Evolutionary conservation across 1,139 yeast species (phyloP).

Genomic region (Candida pseudoviswanathii): DNA sequence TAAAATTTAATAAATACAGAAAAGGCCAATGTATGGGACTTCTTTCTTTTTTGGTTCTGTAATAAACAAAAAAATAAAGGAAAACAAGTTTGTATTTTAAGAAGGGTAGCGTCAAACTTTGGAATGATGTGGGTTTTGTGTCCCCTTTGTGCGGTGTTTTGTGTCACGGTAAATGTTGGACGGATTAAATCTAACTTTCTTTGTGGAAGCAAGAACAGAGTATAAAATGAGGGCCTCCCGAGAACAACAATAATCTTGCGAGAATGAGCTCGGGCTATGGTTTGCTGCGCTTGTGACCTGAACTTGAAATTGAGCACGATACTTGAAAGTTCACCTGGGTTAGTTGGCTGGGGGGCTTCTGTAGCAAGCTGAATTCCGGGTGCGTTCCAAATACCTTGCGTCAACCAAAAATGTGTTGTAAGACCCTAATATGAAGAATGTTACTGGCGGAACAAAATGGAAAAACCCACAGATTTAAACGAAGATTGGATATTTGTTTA

Average conservation of each 20-base stretch:
- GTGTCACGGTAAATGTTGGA: neutral
- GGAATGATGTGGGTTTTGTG: slow-evolving; percentile 4
- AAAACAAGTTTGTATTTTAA: neutral
- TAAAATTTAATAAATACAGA: neutral
- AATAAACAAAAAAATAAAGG: neutral
- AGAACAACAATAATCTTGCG: neutral
- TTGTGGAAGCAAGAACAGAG: neutral
- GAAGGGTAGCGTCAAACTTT: slow-evolving; percentile 6
- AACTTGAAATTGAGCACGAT: neutral
- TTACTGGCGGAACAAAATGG: neutral
- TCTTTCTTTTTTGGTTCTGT: neutral
- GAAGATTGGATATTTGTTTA: neutral
- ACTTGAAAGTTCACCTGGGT: neutral
- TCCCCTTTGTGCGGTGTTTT: neutral
- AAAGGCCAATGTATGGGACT: neutral
- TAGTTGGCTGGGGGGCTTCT: neutral
- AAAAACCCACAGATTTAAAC: neutral
- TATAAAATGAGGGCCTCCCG: neutral
- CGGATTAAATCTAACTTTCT: neutral
- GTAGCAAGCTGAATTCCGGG: neutral
- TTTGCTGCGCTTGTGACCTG: neutral
- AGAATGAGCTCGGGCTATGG: neutral
- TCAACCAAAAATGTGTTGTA: neutral
- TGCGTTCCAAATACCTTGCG: neutral
- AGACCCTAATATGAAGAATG: slow-evolving; percentile 3